Evolutionary conservation across 2,329 filamentous ascomycete species (phyloP), one percentile per base, ranked within the genome.

Genomic region (Neophaeococcomyces mojaviensis): DNA sequence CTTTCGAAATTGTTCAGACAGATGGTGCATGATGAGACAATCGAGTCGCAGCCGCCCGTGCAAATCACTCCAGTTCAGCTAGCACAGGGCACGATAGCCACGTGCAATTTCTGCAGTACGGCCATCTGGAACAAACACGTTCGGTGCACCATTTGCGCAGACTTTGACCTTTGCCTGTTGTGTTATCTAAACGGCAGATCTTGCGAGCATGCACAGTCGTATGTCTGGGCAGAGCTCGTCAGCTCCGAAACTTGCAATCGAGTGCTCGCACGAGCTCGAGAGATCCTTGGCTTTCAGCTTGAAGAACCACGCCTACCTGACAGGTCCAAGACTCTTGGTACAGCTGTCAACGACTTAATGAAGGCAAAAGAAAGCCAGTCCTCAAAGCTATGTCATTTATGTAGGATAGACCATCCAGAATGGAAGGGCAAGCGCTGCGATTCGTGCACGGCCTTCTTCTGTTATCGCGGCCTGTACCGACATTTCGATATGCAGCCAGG

Each of bases 101-200:
- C 59, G 9, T 65, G 63, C 47, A 62, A 64, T 43, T 64, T 64
- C 48, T 64, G 62, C 49, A 60, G 58, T 16, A 58, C 61, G 3
- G 61, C 61, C n/a, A 64, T 65, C 33, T 64, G 63, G 63, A 64
- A 65, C 41, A 60, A 61, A 16, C 62, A 65, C 55, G 49, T 65
- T 16, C 61, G 61, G n/a, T 65, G 62, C 39, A 59, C 60, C 15
- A 53, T 61, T 37, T 65, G 63, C 40, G 56, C 58, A 15, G 62
- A 64, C 48, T 64, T 65, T 47, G 61, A 64, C 41, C 53, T 65
- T 20, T 65, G 61, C 46, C 48, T 64, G 32, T 57, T 58, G 12
- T 65, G 62, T 46, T 64, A 61, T 44, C 49, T 64, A 8, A 63
- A 59, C 26, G 62, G 61, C 24, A 57, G 62, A 33, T 64, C 62